Evolutionary conservation across 2,329 filamentous ascomycete genomes (phyloP).

Genomic region (Pezicula radicicola): DNA sequence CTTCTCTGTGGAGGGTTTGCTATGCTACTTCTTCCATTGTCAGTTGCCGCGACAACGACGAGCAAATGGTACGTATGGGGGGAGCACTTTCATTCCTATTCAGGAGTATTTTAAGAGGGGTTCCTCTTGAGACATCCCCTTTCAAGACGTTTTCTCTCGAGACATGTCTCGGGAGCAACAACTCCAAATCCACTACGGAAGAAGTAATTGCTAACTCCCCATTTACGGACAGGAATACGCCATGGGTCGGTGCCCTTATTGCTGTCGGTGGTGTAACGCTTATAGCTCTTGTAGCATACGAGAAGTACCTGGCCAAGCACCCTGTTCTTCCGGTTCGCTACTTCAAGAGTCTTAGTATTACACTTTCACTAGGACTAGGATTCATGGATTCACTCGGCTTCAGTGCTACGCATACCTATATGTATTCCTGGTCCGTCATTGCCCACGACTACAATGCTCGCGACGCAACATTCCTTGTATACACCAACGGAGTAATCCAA

Average conservation of each 20-base stretch:
- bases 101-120: too few relatives aligned
- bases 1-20: conserved; percentile 46
- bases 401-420: conserved; percentile 41
- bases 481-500: conserved; percentile 36
- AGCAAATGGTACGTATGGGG: not conserved
- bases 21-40: conserved; percentile 44
- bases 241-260: conserved; percentile 42
- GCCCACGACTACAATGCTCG: conserved; percentile 37
- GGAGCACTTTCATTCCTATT: too few relatives aligned
- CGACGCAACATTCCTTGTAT: conserved; percentile 33
- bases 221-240: conserved; percentile 32
- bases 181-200: too few relatives aligned
- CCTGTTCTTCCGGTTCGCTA: conserved; percentile 44
- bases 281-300: conserved; percentile 43
- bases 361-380: conserved; percentile 36
- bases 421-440: conserved; percentile 44
- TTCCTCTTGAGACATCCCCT: too few relatives aligned
- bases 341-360: conserved; percentile 40
- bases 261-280: conserved; percentile 39
- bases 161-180: too few relatives aligned
- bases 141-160: too few relatives aligned
- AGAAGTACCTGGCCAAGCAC: conserved; percentile 38
- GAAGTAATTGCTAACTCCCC: too few relatives aligned
- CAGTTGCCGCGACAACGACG: conserved; percentile 35
- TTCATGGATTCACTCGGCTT: conserved; percentile 42